Conservation (phyloP, 352 stramenopile species). For the Elongisporangium senticosum region DNA sequence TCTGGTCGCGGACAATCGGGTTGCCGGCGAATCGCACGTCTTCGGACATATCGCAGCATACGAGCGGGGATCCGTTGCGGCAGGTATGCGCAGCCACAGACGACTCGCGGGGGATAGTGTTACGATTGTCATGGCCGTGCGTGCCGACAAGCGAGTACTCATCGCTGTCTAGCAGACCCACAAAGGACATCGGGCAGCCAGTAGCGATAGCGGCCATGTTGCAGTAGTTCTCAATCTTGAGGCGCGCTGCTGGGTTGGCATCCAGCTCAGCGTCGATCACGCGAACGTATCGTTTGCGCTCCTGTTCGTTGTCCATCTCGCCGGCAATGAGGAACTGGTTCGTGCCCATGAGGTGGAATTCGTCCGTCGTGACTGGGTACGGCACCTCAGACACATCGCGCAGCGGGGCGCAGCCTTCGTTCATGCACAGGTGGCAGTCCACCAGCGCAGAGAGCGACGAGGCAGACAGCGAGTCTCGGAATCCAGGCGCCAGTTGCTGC, state of each 20-base stretch:
- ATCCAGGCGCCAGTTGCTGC: constrained; percentile 10
- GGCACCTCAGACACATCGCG: constrained; percentile 41
- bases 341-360: constrained; percentile 12
- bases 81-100: constrained; percentile 66
- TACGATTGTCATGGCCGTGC: neutral
- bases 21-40: constrained; percentile 71
- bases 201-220: constrained; percentile 76
- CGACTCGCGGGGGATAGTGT: constrained; percentile 24
- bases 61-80: constrained; percentile 47
- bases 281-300: constrained; percentile 40
- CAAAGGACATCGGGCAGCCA: constrained; percentile 52
- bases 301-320: constrained; percentile 50
- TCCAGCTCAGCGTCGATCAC: constrained; percentile 34
- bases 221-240: constrained; percentile 60
- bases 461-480: constrained; percentile 28
- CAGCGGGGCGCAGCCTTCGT: constrained; percentile 57
- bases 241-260: constrained; percentile 27
- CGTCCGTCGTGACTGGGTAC: constrained; percentile 38
- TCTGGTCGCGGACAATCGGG: constrained; percentile 38
- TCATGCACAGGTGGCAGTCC: constrained; percentile 51
- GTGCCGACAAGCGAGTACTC: constrained; percentile 32
- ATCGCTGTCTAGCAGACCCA: constrained; percentile 59
- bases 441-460: neutral
- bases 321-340: constrained; percentile 38
- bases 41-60: constrained; percentile 54